Conservation (phyloP, 164 flowering plant species). For the Chloranthus sessilifolius region DNA sequence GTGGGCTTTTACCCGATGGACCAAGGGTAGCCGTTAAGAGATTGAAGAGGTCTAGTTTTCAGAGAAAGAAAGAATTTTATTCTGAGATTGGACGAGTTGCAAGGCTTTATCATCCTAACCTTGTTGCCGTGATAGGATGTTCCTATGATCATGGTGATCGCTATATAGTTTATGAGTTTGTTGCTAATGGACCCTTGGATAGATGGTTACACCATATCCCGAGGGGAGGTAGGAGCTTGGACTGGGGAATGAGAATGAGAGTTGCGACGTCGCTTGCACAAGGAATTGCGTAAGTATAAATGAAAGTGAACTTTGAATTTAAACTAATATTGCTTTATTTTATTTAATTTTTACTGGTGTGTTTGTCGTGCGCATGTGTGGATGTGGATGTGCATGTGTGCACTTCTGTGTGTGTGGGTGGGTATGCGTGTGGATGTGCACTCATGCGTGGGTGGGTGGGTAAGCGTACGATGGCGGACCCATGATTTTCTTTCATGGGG, state of each 20-base stretch:
- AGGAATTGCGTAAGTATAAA: slow-evolving; percentile 86
- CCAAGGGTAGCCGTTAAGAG: slow-evolving; percentile 89
- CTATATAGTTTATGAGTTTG: slow-evolving; percentile 87
- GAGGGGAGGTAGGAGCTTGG: slow-evolving; percentile 81
- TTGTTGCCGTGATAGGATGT: slow-evolving; percentile 89
- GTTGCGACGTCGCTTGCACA: slow-evolving; percentile 89
- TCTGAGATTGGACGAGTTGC: slow-evolving; percentile 90
- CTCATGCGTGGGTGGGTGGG: too few relatives aligned
- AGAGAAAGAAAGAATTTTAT: slow-evolving; percentile 90
- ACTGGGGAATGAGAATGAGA: slow-evolving; percentile 93
- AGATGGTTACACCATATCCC: slow-evolving; percentile 95
- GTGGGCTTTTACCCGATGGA: slow-evolving; percentile 82
- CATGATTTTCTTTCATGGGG: not conserved
- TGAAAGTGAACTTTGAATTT: not conserved
- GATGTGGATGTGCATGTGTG: not conserved
- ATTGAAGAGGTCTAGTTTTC: slow-evolving; percentile 83
- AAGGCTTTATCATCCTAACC: slow-evolving; percentile 80
- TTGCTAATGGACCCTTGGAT: slow-evolving; percentile 84
- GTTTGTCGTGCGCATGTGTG: not conserved
- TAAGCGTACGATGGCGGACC: too few relatives aligned
- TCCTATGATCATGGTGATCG: slow-evolving; percentile 95
- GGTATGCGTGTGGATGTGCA: too few relatives aligned
- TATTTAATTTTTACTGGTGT: not conserved
- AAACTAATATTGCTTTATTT: not conserved
- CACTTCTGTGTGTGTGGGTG: not conserved